These are phyloP conservation scores for Monosporozyma solicola DNA, from an alignment of 805 yeast species.

Conservation along the genomic window DNA sequence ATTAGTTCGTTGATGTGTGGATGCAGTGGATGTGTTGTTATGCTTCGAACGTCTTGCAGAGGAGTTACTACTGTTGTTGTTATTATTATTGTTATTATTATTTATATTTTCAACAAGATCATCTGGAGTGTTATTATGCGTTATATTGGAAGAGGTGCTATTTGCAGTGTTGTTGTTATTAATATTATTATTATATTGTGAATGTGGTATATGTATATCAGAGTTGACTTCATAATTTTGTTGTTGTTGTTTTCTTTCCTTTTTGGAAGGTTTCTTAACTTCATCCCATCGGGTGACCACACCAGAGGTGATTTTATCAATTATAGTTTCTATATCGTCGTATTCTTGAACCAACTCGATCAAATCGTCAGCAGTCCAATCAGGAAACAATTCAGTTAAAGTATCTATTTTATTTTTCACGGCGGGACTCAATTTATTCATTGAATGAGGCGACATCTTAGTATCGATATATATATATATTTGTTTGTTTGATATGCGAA, in stretches of 20 bases:
- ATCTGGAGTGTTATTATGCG: slow-evolving; percentile 4
- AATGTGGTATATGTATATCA: background rate
- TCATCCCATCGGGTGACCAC: slow-evolving; percentile 92
- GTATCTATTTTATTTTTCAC: slow-evolving; percentile 39
- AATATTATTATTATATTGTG: slow-evolving; percentile 1
- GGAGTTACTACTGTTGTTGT: background rate
- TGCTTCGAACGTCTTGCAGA: background rate
- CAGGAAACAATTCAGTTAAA: slow-evolving; percentile 82
- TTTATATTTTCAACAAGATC: slow-evolving; percentile 1
- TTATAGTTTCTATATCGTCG: slow-evolving; percentile 67
- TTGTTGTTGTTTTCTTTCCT: slow-evolving; percentile 36
- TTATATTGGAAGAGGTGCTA: slow-evolving; percentile 9
- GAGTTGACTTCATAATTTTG: slow-evolving; percentile 5
- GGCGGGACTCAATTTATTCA: slow-evolving; percentile 26
- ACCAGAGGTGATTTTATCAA: slow-evolving; percentile 83
- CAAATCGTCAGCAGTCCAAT: slow-evolving; percentile 86
- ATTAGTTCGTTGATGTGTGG: slow-evolving; percentile 1
- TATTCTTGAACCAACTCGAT: slow-evolving; percentile 66
- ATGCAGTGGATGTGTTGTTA: slow-evolving; percentile 4
- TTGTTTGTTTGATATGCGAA: background rate
- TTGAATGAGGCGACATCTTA: background rate
- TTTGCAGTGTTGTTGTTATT: slow-evolving; percentile 11
- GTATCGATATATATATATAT: background rate
- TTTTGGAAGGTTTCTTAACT: slow-evolving; percentile 59
- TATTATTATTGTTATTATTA: background rate